phyloP scores from a whole-genome alignment of 179 eudicot species.

The Carnegiea gigantea region DNA sequence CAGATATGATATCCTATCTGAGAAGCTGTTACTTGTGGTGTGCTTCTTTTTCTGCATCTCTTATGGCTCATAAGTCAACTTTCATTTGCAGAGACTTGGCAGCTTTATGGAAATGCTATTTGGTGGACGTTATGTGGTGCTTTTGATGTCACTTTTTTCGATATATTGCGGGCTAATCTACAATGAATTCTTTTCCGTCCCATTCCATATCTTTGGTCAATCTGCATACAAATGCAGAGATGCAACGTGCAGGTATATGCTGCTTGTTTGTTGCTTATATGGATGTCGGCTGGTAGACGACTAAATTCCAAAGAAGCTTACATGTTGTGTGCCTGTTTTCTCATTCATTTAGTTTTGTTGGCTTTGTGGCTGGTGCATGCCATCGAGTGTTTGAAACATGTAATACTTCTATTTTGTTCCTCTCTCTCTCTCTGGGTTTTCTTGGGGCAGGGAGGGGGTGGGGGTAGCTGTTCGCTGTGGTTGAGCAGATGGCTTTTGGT shows the following conservation, averaged over 20 bases:
- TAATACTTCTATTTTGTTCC: background rate
- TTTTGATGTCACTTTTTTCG: slow-evolving; percentile 89
- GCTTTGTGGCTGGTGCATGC: background rate
- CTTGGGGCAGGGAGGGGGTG: background rate
- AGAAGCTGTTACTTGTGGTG: background rate
- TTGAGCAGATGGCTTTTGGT: background rate
- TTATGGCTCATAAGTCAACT: slow-evolving; percentile 7
- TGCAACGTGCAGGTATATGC: slow-evolving; percentile 70
- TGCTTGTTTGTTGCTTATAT: background rate
- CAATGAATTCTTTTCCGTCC: slow-evolving; percentile 96
- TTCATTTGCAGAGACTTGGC: slow-evolving; percentile 77
- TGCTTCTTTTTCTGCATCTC: background rate
- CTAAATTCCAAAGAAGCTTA: background rate
- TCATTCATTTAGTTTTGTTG: background rate
- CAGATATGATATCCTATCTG: background rate
- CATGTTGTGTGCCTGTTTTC: background rate
- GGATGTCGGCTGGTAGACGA: background rate
- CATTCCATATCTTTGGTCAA: slow-evolving; percentile 86
- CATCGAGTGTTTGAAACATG: background rate
- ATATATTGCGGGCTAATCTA: slow-evolving; percentile 92
- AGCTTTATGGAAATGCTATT: slow-evolving; percentile 99
- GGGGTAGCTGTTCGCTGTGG: background rate
- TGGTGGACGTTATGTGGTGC: slow-evolving; percentile 95
- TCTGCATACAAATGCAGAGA: slow-evolving; percentile 96
- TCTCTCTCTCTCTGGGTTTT: background rate